A percentile compares a stretch with the other conserved stretches of the same genome.
These are phyloP conservation scores for Yarrowia bubula DNA, from an alignment of 805 yeast species.

Conservation along the genomic window DNA sequence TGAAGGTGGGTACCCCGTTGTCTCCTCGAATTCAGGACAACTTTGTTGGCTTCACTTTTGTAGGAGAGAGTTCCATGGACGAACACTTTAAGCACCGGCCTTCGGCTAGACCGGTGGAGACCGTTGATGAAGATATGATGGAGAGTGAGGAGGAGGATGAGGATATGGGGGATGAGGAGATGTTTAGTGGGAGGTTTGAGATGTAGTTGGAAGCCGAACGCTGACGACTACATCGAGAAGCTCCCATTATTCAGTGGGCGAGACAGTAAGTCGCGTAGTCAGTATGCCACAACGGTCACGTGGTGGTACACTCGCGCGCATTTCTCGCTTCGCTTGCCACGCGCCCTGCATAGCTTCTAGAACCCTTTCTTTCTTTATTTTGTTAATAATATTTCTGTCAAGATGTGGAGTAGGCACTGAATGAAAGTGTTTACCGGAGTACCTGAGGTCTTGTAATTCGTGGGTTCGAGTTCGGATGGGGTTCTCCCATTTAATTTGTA, in stretches of 20 bases:
- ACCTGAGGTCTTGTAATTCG: too few species aligned
- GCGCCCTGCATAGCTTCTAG: background rate
- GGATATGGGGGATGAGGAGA: constrained; percentile 27
- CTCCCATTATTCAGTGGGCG: too few species aligned
- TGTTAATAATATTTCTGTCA: constrained; percentile 13
- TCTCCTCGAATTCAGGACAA: constrained; percentile 95
- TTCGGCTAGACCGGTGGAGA: constrained; percentile 17
- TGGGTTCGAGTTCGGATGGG: too few species aligned
- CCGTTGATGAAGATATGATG: constrained; percentile 22
- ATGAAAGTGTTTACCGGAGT: too few species aligned
- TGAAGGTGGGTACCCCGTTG: constrained; percentile 65
- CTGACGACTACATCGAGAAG: too few species aligned
- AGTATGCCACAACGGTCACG: too few species aligned
- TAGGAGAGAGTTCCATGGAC: constrained; percentile 88
- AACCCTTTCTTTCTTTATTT: background rate
- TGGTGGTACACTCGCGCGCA: too few species aligned
- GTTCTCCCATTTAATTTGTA: too few species aligned
- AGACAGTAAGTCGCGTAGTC: too few species aligned
- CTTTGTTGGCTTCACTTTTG: constrained; percentile 95
- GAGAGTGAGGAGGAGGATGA: constrained; percentile 28
- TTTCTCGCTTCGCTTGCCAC: too few species aligned
- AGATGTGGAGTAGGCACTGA: too few species aligned
- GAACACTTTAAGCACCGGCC: constrained; percentile 55
- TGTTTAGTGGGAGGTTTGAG: constrained; percentile 27
- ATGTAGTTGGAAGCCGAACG: background rate